Conservation (phyloP, 148 eudicot genomes). For the Vaccinium macrocarpon region DNA sequence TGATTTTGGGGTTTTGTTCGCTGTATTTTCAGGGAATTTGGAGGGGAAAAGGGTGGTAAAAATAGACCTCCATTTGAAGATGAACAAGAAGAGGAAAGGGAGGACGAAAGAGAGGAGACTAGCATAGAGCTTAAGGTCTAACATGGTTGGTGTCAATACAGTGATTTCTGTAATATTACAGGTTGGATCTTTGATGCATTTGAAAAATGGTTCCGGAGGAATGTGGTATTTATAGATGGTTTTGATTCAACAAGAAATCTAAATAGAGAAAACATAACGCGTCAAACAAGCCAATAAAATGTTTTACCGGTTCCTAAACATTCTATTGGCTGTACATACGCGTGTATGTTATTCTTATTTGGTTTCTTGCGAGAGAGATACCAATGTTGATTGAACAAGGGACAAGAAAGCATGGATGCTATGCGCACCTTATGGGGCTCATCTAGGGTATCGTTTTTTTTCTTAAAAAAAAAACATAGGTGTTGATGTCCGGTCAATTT, state of each 20-base stretch:
- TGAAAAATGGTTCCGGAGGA: not conserved
- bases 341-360: no score
- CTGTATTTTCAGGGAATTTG: not conserved
- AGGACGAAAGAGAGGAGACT: not conserved
- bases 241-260: not conserved
- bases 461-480: no score
- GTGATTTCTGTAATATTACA: not conserved
- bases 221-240: not conserved
- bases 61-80: constrained; percentile 10
- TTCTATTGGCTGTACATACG: no score
- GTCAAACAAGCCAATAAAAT: no score
- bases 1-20: constrained; percentile 11
- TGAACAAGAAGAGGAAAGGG: constrained; percentile 16
- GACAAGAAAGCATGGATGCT: no score
- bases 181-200: not conserved
- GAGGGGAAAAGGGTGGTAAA: not conserved
- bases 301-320: no score
- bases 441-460: no score
- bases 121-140: not conserved
- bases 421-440: no score
- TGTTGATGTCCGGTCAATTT: no score
- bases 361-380: no score
- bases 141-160: not conserved
- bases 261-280: no score
- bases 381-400: no score